phyloP scores from a whole-genome alignment of 2,329 filamentous ascomycete genomes.

The Setomelanomma holmii region DNA sequence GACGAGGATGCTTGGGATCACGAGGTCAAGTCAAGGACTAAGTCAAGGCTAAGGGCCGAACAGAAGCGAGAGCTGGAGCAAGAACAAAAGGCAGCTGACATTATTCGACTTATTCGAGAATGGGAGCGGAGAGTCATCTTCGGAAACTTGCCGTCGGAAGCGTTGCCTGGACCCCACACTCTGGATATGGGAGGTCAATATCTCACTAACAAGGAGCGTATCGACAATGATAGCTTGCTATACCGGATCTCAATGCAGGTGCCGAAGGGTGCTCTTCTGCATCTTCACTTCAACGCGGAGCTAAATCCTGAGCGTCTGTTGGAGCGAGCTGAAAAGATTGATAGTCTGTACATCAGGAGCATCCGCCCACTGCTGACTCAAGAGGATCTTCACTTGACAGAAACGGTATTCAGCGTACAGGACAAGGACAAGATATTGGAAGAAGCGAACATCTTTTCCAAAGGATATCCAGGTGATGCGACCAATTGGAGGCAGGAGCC shows the following conservation, averaged over 20 bases:
- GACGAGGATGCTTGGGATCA: slow-evolving; percentile 46
- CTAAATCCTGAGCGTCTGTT: slow-evolving; percentile 68
- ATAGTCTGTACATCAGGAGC: slow-evolving; percentile 72
- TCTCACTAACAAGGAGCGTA: slow-evolving; percentile 53
- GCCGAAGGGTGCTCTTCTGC: slow-evolving; percentile 76
- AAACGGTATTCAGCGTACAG: slow-evolving; percentile 68
- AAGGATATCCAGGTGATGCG: slow-evolving; percentile 52
- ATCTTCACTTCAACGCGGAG: slow-evolving; percentile 82
- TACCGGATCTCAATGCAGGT: slow-evolving; percentile 64
- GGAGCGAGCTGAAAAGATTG: slow-evolving; percentile 60
- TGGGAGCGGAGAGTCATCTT: slow-evolving; percentile 51
- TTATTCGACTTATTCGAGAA: slow-evolving; percentile 51
- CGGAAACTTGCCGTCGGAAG: slow-evolving; percentile 53
- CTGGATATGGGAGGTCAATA: slow-evolving; percentile 58
- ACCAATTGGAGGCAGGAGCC: slow-evolving; percentile 29
- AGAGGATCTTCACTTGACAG: slow-evolving; percentile 60
- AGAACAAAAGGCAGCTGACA: slow-evolving; percentile 43
- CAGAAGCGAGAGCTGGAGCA: too few species aligned
- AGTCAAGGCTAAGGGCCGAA: slow-evolving; percentile 18
- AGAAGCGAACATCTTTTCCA: slow-evolving; percentile 57
- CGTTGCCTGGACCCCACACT: slow-evolving; percentile 46
- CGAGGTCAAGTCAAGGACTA: slow-evolving; percentile 25
- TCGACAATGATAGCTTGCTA: slow-evolving; percentile 61
- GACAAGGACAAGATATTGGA: slow-evolving; percentile 31
- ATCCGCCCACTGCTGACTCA: slow-evolving; percentile 55